Evolutionary conservation across 805 yeast genomes (phyloP).

Genomic region (Wickerhamomyces sydowiorum): DNA sequence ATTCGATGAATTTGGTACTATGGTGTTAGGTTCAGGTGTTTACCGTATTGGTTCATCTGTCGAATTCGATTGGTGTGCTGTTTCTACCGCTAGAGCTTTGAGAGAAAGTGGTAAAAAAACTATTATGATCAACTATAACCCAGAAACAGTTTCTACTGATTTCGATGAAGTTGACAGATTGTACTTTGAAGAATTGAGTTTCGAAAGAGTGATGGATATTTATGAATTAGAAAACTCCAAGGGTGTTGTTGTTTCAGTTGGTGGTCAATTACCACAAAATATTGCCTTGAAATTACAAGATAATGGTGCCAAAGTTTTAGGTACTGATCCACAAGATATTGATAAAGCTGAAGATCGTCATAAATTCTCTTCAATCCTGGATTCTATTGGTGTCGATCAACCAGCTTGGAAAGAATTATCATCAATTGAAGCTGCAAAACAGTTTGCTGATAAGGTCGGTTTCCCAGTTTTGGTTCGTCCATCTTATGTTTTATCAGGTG

Average conservation of each 20-base stretch:
- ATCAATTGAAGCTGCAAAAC: slow-evolving; percentile 77
- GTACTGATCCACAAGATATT: slow-evolving; percentile 91
- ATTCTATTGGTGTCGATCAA: slow-evolving; percentile 90
- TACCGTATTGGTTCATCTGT: slow-evolving; percentile 98
- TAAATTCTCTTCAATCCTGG: slow-evolving; percentile 91
- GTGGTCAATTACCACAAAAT: slow-evolving; percentile 98
- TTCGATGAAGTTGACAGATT: slow-evolving; percentile 97
- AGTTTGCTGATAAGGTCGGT: slow-evolving; percentile 79
- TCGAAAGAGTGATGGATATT: slow-evolving; percentile 95
- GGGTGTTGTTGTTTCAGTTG: slow-evolving; percentile 94
- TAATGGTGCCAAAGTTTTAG: slow-evolving; percentile 82
- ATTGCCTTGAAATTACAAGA: slow-evolving; percentile 81
- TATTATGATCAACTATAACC: slow-evolving; percentile 95
- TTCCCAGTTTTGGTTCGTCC: slow-evolving; percentile 98
- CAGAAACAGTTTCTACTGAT: slow-evolving; percentile 97
- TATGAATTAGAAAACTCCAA: slow-evolving; percentile 85
- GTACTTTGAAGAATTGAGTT: slow-evolving; percentile 91
- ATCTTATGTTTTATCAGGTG: slow-evolving; percentile 94
- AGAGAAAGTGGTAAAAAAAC: slow-evolving; percentile 85
- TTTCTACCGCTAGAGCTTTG: slow-evolving; percentile 89
- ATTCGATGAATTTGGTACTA: slow-evolving; percentile 84
- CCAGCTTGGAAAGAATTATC: slow-evolving; percentile 97
- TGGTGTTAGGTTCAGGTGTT: slow-evolving; percentile 98
- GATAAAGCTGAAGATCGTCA: slow-evolving; percentile 98
- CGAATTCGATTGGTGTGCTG: slow-evolving; percentile 99